phyloP scores from a whole-genome alignment of 2,329 filamentous ascomycete species.

The Endothia cerciana region DNA sequence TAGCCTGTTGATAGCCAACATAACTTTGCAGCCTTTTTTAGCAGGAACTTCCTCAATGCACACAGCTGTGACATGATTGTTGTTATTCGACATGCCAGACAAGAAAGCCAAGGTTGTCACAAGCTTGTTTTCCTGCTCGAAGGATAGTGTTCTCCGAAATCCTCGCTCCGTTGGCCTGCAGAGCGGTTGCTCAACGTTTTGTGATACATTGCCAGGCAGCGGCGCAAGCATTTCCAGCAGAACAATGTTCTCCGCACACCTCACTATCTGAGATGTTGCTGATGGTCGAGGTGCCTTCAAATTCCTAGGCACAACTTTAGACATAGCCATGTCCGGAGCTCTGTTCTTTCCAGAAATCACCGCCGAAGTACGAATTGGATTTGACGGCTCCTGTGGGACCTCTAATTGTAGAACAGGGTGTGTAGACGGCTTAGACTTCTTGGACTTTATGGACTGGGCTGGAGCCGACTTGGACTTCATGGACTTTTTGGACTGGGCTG shows the following conservation, averaged over 20 bases:
- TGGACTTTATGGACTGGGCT: no score
- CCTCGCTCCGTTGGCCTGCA: background rate
- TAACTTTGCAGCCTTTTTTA: slow-evolving; percentile 3
- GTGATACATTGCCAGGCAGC: background rate
- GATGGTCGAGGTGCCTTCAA: background rate
- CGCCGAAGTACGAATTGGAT: background rate
- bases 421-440: background rate
- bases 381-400: background rate
- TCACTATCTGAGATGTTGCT: background rate
- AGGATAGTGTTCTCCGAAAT: background rate
- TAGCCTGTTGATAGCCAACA: slow-evolving; percentile 20
- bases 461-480: background rate
- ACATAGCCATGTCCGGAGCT: background rate
- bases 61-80: slow-evolving; percentile 19
- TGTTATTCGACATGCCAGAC: slow-evolving; percentile 8
- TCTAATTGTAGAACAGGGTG: background rate
- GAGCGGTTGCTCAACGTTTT: background rate
- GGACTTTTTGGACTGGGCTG: background rate
- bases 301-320: background rate
- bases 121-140: slow-evolving; percentile 17
- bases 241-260: slow-evolving; percentile 19
- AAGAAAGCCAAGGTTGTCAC: slow-evolving; percentile 20
- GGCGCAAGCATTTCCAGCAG: slow-evolving; percentile 11
- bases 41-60: slow-evolving; percentile 16
- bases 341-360: background rate